Conservation (phyloP, 495 filamentous ascomycete species). For the Halenospora varia region DNA sequence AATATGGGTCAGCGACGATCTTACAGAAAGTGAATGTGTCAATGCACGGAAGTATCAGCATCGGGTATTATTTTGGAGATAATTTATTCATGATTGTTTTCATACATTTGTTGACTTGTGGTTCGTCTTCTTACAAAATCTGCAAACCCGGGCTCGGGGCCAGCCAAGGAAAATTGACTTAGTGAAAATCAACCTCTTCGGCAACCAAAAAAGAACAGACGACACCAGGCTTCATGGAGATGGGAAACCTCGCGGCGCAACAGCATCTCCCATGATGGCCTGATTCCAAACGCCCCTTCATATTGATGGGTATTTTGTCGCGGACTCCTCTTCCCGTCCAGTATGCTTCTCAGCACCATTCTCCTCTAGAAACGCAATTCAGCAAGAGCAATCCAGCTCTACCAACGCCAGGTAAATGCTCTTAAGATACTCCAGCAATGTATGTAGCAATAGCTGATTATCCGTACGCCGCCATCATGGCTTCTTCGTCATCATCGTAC, state of each 20-base stretch:
- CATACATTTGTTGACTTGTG: neutral
- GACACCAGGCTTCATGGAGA: too few species aligned
- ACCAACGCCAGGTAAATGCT: slow-evolving; percentile 14
- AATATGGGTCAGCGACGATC: too few species aligned
- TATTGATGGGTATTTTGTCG: neutral
- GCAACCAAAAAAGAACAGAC: too few species aligned
- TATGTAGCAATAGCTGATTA: slow-evolving; percentile 2
- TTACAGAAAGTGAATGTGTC: too few species aligned
- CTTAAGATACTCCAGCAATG: neutral
- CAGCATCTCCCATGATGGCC: neutral
- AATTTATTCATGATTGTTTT: too few species aligned
- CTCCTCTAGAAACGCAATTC: neutral
- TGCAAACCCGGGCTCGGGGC: neutral
- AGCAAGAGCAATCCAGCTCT: neutral
- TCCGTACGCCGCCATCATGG: slow-evolving; percentile 26
- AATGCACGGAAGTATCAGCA: too few species aligned
- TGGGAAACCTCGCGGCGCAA: too few species aligned
- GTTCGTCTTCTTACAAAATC: neutral
- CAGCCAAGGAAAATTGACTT: neutral
- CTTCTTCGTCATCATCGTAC: slow-evolving; percentile 34
- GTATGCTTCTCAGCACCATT: neutral
- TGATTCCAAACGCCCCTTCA: neutral
- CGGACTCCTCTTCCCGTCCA: neutral
- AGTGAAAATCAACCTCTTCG: neutral
- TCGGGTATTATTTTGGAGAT: too few species aligned